Conservation (phyloP, 768 basidiomycete species). For the Lentinula boryana region DNA sequence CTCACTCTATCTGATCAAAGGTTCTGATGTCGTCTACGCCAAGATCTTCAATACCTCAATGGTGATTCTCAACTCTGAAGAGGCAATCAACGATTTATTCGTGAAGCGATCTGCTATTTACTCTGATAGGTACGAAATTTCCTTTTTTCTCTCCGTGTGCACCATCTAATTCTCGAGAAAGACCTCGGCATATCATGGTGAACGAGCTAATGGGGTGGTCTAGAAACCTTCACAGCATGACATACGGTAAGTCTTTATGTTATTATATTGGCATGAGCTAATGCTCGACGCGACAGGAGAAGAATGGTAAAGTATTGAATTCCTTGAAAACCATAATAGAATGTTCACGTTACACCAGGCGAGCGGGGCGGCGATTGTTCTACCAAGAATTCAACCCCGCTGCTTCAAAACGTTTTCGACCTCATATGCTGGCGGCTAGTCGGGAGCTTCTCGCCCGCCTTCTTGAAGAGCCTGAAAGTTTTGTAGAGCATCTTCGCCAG, state of each 20-base stretch:
- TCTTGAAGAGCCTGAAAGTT: constrained; percentile 13
- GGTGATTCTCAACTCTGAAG: constrained; percentile 24
- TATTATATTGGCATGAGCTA: background rate
- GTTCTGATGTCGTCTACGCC: constrained; percentile 20
- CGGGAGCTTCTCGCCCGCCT: constrained; percentile 17
- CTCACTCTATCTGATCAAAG: constrained; percentile 4
- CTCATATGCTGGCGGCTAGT: constrained; percentile 15
- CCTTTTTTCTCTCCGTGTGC: background rate
- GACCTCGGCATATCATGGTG: constrained; percentile 10
- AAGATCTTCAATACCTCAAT: constrained; percentile 18
- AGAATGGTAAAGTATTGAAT: constrained; percentile 8
- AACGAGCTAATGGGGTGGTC: constrained; percentile 16
- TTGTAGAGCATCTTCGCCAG: constrained; percentile 12
- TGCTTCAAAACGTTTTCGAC: constrained; percentile 12
- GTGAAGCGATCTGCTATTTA: constrained; percentile 28
- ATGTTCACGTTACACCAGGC: constrained; percentile 11
- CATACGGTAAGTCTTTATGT: constrained; percentile 9
- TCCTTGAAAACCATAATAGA: too few species aligned
- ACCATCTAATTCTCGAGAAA: background rate
- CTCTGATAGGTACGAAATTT: constrained; percentile 23
- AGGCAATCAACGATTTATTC: constrained; percentile 26
- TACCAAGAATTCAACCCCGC: constrained; percentile 17
- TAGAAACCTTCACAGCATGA: constrained; percentile 13
- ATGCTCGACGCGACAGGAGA: constrained; percentile 6
- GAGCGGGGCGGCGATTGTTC: constrained; percentile 16